A percentile compares a stretch with the other conserved stretches of the same genome.
Evolutionary conservation across 495 filamentous ascomycete species (phyloP).

Genomic region (Penicillium longicatenatum): DNA sequence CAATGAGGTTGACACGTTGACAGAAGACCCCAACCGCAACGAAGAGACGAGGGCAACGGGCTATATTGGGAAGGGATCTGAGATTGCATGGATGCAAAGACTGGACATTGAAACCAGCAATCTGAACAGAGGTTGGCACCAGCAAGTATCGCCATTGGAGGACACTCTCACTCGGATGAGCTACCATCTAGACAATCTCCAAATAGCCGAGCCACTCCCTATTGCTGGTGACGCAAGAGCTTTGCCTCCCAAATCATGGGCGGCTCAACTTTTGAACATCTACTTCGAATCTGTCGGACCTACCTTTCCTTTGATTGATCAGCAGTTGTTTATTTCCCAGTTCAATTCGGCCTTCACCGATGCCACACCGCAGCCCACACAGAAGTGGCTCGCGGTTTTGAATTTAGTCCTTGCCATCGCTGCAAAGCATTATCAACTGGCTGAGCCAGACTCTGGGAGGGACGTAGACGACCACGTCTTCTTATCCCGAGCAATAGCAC

Average conservation of each 20-base stretch:
- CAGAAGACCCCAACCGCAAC: slow-evolving; percentile 56
- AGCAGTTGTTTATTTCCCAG: slow-evolving; percentile 32
- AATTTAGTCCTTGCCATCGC: slow-evolving; percentile 66
- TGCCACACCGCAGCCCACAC: slow-evolving; percentile 7
- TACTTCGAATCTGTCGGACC: slow-evolving; percentile 56
- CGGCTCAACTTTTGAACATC: slow-evolving; percentile 48
- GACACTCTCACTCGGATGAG: slow-evolving; percentile 14
- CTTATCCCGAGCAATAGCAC: slow-evolving; percentile 52
- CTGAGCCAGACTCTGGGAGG: slow-evolving; percentile 19
- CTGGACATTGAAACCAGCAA: not conserved
- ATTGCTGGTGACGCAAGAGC: slow-evolving; percentile 26
- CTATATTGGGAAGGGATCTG: slow-evolving; percentile 62
- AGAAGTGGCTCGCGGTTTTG: slow-evolving; percentile 55
- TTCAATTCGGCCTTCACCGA: slow-evolving; percentile 26
- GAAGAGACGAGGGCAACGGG: slow-evolving; percentile 50
- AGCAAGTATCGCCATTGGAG: not conserved
- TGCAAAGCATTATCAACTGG: slow-evolving; percentile 36
- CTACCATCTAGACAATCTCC: slow-evolving; percentile 56
- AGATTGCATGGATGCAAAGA: slow-evolving; percentile 58
- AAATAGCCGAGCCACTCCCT: slow-evolving; percentile 29
- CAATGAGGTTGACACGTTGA: slow-evolving; percentile 55
- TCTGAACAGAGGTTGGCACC: not conserved
- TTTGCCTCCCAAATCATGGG: slow-evolving; percentile 45
- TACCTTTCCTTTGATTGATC: slow-evolving; percentile 55
- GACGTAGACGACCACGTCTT: slow-evolving; percentile 50